Base-by-base conservation (phyloP, 306 rosid species). In the Biancaea sappan region DNA sequence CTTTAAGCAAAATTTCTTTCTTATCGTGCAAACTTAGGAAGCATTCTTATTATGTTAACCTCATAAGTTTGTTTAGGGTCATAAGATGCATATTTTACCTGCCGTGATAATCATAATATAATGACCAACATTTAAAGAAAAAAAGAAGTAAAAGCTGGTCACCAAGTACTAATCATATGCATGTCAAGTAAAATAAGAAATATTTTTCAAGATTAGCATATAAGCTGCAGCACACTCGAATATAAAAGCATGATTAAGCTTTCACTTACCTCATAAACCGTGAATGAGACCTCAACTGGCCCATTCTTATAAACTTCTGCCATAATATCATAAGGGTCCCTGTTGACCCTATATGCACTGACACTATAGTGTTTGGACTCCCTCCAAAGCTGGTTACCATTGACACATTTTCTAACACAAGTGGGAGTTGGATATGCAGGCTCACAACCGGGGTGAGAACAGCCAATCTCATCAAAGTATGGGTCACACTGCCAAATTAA, bases 361-460 rank as follows among this genome's bases (percentile, higher is more conserved):
- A 78, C 85, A 79, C 97, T 80, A 11, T 72, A 94, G 88, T 77
- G 98, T 84, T 94, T 94, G 72, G 95, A 85, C 48, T 82, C 58
- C 47, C 67, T 90, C 98, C 98, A 94, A 15, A 85, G 63, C 83
- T 79, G 91, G 89, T 94, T 94, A 40, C 84, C 78, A 21, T 75
- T 35, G 18, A 79, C 93, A 51, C 97, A 94, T 78, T 94, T 86
- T 52, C 59, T 86, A 32, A 76, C 83, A 43, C 98, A 94, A 80
- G 58, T 84, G n/a, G 97, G 98, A 19, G 98, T 94, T 18, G 69
- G 74, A 84, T 77, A 94, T 57, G 47, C 88, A 50, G 98, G 98
- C 83, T 94, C 98, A 72, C 98, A 94, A 59, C 97, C 98, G 80
- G 98, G 98, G 81, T 94, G 98, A 47, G 98, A 85, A 79, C 98